Evolutionary conservation across 2,329 filamentous ascomycete species (phyloP), one percentile per base, ranked within the genome.

Genomic region (Neofusicoccum ribis): DNA sequence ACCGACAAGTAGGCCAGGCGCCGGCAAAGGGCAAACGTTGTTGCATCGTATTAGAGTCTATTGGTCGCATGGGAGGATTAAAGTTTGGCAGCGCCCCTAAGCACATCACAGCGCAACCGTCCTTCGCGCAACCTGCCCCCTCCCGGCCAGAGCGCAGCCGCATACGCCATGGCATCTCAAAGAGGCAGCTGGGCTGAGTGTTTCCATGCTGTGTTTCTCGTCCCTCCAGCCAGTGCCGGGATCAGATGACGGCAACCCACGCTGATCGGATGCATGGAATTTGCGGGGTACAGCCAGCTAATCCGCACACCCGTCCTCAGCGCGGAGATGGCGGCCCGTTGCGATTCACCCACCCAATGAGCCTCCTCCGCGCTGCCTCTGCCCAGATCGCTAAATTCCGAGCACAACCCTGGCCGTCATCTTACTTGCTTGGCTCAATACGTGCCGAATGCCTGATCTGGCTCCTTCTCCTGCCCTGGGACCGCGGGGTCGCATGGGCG

Each of bases 211-310:
- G 23, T 23, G 3, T 3, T 23, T 23, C 39, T 43, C 39, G 39
- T 44, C 52, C 17, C 27, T 52, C n/a, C 39, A 11, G n/a, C 4
- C 34, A 17, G 5, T 15, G 23, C 51, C 12, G 17, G 11, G 34
- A 54, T 54, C 52, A 58, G n/a, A 58, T 58, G 52, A 58, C 34
- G 52, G 49, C 12, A 51, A 34, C 5, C 5, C 49, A 6, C 27
- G 49, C 49, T 51, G 49, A 31, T 58, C 37, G 36, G 1, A 31
- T 58, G 52, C 52, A 31, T 31, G 14, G 39, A 31, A 34, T 58
- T 44, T 58, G 52, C 52, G 52, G 52, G 52, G 52, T 58, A 58
- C 52, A 44, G 23, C n/a, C 23, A 58, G 39, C 52, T 58, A 44
- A n/a, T 58, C 52, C 52, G 52, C 44, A 58, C 34, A 58, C 37